phyloP scores from a whole-genome alignment of 2,329 filamentous ascomycete genomes.

The Atkinsonella texensis region DNA sequence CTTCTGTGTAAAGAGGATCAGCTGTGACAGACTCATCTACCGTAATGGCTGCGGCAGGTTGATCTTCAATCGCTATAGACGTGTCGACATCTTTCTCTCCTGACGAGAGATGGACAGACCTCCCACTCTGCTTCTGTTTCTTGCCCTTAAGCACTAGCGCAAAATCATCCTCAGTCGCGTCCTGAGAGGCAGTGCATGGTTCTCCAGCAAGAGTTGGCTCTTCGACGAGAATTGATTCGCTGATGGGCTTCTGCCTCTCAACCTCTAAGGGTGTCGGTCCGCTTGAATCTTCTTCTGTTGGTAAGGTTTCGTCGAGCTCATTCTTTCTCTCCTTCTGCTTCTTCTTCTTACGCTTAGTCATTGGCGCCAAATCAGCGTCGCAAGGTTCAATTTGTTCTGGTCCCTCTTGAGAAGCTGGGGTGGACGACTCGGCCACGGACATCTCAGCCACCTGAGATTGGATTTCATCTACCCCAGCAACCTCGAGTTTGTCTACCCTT shows the following conservation, averaged over 20 bases:
- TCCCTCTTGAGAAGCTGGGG: background rate
- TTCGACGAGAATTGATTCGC: background rate
- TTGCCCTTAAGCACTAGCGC: constrained; percentile 10
- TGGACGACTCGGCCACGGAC: background rate
- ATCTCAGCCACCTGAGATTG: background rate
- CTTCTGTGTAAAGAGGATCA: background rate
- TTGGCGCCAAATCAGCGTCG: background rate
- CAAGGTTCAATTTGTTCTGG: background rate
- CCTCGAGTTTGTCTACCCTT: constrained; percentile 4
- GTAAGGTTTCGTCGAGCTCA: background rate
- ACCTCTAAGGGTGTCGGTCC: background rate
- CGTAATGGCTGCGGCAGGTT: background rate
- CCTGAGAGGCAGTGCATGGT: constrained; percentile 1
- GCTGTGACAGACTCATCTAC: background rate
- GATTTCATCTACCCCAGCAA: background rate
- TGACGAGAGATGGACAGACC: constrained; percentile 7
- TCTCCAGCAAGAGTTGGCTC: constrained; percentile 3
- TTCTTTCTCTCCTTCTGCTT: background rate
- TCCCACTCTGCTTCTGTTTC: constrained; percentile 14
- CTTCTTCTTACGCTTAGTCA: background rate
- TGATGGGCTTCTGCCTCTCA: background rate
- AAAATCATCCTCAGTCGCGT: constrained; percentile 4
- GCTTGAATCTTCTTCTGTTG: background rate
- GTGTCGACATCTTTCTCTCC: constrained; percentile 7
- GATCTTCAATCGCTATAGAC: background rate